phyloP scores from a whole-genome alignment of 805 yeast genomes.

The Ogataea pini region DNA sequence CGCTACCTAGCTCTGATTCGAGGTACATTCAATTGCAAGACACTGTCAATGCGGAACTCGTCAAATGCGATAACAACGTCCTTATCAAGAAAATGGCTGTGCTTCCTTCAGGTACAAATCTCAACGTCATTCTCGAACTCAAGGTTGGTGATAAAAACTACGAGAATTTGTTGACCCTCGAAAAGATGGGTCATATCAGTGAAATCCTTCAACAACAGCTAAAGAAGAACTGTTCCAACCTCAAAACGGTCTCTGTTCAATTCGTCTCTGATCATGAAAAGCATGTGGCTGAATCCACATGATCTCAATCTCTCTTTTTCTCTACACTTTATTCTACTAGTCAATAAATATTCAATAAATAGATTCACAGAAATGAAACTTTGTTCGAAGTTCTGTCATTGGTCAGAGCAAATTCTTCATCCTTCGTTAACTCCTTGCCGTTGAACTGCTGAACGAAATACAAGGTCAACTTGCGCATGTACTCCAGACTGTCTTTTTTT shows the following conservation, averaged over 20 bases:
- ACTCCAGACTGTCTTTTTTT: slow-evolving; percentile 33
- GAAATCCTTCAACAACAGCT: slow-evolving; percentile 32
- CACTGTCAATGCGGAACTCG: slow-evolving; percentile 35
- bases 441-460: slow-evolving; percentile 37
- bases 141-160: slow-evolving; percentile 33
- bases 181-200: slow-evolving; percentile 35
- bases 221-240: slow-evolving; percentile 34
- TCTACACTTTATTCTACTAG: too few relatives aligned
- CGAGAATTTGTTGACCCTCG: slow-evolving; percentile 34
- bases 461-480: slow-evolving; percentile 43
- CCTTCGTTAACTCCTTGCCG: slow-evolving; percentile 58
- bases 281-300: background rate
- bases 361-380: background rate
- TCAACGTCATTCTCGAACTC: slow-evolving; percentile 40
- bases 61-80: slow-evolving; percentile 35
- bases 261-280: slow-evolving; percentile 28
- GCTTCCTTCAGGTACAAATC: slow-evolving; percentile 55
- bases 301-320: too few relatives aligned
- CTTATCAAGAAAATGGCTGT: slow-evolving; percentile 44
- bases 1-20: slow-evolving; percentile 52
- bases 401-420: slow-evolving; percentile 45
- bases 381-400: background rate
- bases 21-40: slow-evolving; percentile 45
- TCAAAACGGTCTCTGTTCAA: slow-evolving; percentile 38
- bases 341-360: background rate